phyloP scores from a whole-genome alignment of 2,329 filamentous ascomycete genomes.

The Septoria petroselini region DNA sequence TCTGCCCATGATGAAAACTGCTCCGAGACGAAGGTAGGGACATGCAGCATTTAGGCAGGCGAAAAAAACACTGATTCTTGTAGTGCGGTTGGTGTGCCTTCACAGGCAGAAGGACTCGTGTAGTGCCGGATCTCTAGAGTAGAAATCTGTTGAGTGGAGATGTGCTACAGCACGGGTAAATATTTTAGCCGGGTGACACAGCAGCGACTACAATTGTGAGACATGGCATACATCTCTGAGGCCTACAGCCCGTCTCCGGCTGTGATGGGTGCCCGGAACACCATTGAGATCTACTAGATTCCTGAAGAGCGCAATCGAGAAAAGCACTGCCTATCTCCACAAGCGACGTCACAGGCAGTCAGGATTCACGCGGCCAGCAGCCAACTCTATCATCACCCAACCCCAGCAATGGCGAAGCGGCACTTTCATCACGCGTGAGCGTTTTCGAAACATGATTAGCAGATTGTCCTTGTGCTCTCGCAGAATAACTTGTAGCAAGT shows the following conservation, averaged over 20 bases:
- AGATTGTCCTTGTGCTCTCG: background rate
- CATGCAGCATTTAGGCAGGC: background rate
- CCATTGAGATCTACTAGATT: background rate
- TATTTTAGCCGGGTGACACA: too few species aligned
- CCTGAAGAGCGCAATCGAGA: background rate
- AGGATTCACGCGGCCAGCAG: conserved; percentile 8
- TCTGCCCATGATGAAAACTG: conserved; percentile 79
- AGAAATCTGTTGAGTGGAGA: conserved; percentile 1
- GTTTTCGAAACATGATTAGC: conserved; percentile 3
- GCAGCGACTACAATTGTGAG: too few species aligned
- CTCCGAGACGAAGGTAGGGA: conserved; percentile 53
- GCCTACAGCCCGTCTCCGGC: too few species aligned
- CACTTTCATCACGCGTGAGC: background rate
- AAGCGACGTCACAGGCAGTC: conserved; percentile 13
- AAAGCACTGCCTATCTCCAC: conserved; percentile 8
- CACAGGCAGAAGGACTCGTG: conserved; percentile 38
- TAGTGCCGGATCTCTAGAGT: conserved; percentile 34
- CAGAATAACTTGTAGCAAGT: background rate
- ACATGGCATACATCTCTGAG: too few species aligned
- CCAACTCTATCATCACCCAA: conserved; percentile 7
- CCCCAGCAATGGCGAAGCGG: background rate
- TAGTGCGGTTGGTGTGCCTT: conserved; percentile 43
- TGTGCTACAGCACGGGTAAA: too few species aligned
- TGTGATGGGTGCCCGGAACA: too few species aligned
- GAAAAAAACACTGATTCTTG: conserved; percentile 8